phyloP scores from a whole-genome alignment of 2,329 filamentous ascomycete genomes.

The Colletotrichum eremochloae region DNA sequence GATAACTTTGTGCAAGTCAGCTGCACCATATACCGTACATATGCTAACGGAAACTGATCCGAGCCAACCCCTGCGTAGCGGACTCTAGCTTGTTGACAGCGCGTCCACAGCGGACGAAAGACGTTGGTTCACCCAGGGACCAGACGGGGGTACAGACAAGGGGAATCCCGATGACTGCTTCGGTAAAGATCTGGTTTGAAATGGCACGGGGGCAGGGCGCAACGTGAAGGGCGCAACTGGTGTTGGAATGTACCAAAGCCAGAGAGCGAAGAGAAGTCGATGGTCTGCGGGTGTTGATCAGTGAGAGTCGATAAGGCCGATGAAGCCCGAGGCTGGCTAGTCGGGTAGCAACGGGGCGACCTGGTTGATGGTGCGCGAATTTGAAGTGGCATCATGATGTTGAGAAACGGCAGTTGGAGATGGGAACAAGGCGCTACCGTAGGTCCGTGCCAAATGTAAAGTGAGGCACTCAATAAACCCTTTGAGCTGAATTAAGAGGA shows the following conservation, averaged over 20 bases:
- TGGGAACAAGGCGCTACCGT: too few species aligned
- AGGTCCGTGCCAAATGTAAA: too few species aligned
- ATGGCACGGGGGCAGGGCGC: neutral
- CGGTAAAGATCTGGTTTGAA: neutral
- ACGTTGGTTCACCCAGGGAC: neutral
- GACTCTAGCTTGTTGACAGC: constrained; percentile 21
- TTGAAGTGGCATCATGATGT: too few species aligned
- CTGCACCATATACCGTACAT: constrained; percentile 2
- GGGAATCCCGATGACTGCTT: constrained; percentile 3
- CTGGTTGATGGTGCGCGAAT: constrained; percentile 4
- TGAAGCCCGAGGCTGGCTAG: neutral
- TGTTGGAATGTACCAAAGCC: neutral
- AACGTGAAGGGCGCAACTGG: neutral
- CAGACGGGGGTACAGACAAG: neutral
- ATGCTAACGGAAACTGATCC: constrained; percentile 32
- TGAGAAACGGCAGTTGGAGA: neutral
- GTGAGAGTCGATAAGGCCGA: constrained; percentile 6
- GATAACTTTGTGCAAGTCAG: constrained; percentile 34
- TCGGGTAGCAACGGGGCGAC: constrained; percentile 16
- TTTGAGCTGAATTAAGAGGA: neutral
- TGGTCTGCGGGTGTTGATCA: neutral
- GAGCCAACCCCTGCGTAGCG: constrained; percentile 22
- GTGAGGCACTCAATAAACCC: too few species aligned
- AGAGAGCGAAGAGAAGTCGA: neutral
- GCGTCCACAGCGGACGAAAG: constrained; percentile 6